Evolutionary conservation across 805 yeast species (phyloP).

Genomic region (Ogataea nakhonphanomensis): DNA sequence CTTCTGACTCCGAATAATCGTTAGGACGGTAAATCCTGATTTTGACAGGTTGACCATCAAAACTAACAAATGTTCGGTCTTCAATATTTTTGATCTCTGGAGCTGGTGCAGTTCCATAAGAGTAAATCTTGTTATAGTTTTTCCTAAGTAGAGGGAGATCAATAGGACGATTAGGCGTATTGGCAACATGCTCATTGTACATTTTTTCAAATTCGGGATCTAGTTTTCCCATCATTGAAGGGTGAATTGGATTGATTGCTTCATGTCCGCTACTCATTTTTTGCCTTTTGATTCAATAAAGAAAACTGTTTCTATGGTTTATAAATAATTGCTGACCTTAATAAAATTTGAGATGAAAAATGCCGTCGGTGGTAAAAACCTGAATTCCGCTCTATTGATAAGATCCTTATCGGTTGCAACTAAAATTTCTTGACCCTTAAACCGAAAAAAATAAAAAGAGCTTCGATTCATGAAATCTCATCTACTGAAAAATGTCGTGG

Average conservation of each 20-base stretch:
- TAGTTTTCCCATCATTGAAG: constrained; percentile 21
- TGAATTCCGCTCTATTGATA: too few relatives aligned
- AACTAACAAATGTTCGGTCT: constrained; percentile 18
- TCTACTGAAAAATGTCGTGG: constrained; percentile 8
- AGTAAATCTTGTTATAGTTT: constrained; percentile 25
- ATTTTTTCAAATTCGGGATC: constrained; percentile 26
- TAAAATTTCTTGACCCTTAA: background rate
- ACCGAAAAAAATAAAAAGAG: constrained; percentile 1
- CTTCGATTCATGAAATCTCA: background rate
- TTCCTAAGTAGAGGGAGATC: constrained; percentile 20
- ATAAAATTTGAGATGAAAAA: too few relatives aligned
- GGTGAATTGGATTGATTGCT: constrained; percentile 20
- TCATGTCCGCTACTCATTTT: constrained; percentile 15
- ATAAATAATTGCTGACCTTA: background rate
- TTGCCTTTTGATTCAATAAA: background rate
- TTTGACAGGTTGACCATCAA: constrained; percentile 24
- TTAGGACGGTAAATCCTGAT: constrained; percentile 29
- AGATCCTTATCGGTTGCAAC: background rate
- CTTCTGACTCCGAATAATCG: constrained; percentile 16
- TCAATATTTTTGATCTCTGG: constrained; percentile 20
- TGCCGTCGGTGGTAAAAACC: too few relatives aligned
- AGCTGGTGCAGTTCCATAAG: constrained; percentile 26
- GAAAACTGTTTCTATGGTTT: background rate
- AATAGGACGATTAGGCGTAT: constrained; percentile 20
- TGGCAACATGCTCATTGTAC: constrained; percentile 27